A percentile compares a stretch with the other conserved stretches of the same genome.
These are phyloP conservation scores for Dichomitus squalens DNA, from an alignment of 1,284 basidiomycete species.

Conservation along the genomic window DNA sequence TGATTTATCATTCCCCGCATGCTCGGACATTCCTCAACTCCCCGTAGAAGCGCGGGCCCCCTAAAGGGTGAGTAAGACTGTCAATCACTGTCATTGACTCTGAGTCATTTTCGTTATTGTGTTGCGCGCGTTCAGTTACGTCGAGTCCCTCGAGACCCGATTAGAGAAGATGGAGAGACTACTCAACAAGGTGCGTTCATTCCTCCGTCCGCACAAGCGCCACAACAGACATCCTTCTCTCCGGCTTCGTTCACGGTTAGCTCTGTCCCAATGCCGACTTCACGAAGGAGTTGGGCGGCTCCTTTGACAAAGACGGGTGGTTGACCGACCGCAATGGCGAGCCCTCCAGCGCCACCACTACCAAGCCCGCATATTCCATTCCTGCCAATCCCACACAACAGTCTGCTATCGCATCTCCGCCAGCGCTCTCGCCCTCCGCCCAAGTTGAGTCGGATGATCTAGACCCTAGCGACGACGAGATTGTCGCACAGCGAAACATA, in stretches of 20 bases:
- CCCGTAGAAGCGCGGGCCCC: slow-evolving; percentile 75
- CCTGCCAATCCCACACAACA: slow-evolving; percentile 2
- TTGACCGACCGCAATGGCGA: slow-evolving; percentile 29
- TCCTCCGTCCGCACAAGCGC: background rate
- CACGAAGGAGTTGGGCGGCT: slow-evolving; percentile 48
- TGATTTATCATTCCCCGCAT: background rate
- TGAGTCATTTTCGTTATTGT: slow-evolving; percentile 2
- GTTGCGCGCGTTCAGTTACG: slow-evolving; percentile 47
- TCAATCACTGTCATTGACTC: background rate
- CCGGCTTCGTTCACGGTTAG: slow-evolving; percentile 28
- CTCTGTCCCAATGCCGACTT: slow-evolving; percentile 54
- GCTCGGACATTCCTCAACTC: slow-evolving; percentile 2
- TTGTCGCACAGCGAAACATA: slow-evolving; percentile 31
- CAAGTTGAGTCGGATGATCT: slow-evolving; percentile 35
- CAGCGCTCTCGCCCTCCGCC: slow-evolving; percentile 8
- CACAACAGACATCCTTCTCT: background rate
- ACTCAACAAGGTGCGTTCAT: slow-evolving; percentile 52
- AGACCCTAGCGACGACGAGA: slow-evolving; percentile 41
- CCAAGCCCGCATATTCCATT: slow-evolving; percentile 16
- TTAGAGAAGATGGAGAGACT: slow-evolving; percentile 74
- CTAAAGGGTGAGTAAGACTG: slow-evolving; percentile 68
- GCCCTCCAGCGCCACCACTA: slow-evolving; percentile 9
- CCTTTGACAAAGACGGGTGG: slow-evolving; percentile 51
- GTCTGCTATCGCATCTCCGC: slow-evolving; percentile 16
- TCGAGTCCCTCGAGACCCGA: slow-evolving; percentile 72